Evolutionary conservation across 108 stramenopile genomes (phyloP), one percentile per base, ranked within the genome.

Genomic region (Licmophora abbreviata): DNA sequence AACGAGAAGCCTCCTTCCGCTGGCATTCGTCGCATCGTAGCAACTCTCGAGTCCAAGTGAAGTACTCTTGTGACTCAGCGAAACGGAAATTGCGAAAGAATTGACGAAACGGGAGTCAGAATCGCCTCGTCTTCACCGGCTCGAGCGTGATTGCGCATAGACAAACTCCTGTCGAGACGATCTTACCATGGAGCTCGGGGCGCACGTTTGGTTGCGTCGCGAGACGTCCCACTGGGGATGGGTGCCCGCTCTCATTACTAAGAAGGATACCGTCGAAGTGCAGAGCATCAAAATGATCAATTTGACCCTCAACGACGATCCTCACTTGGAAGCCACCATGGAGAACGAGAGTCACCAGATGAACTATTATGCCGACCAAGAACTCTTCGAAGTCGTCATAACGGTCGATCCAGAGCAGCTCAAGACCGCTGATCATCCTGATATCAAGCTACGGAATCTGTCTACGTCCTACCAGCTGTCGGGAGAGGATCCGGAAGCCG

Each of bases 161-260:
- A 11, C 11, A 11, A 35, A 35, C 10, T 10, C 34, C 34, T 35
- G 12, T 14, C 14, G 11, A 35, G 34, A 11, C 14, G 11, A 35
- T 43, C 24, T 14, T 21, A 67, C 27, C n/a, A 90, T 92, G 89
- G 89, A 92, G 56, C 56, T 80, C 34, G 85, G 85, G 45, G 74
- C 78, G 49, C 76, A 80, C 28, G 85, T 92, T 20, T 92, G 89
- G 89, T 68, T 92, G 38, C 80, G 83, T 11, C 68, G 77, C 32
- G 63, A 81, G 20, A 72, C 74, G 36, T 81, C 81, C 36, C 80
- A 72, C 45, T 91, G 88, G 88, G 88, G 88, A 30, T 91, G 88
- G 88, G 76, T 91, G n/a, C 88, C 88, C 25, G 88, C 88, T 17
- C 52, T 86, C 21, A 76, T 91, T 33, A 70, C 62, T 31, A 47